phyloP scores from a whole-genome alignment of 2,329 filamentous ascomycete species.

The Diplodia corticola region DNA sequence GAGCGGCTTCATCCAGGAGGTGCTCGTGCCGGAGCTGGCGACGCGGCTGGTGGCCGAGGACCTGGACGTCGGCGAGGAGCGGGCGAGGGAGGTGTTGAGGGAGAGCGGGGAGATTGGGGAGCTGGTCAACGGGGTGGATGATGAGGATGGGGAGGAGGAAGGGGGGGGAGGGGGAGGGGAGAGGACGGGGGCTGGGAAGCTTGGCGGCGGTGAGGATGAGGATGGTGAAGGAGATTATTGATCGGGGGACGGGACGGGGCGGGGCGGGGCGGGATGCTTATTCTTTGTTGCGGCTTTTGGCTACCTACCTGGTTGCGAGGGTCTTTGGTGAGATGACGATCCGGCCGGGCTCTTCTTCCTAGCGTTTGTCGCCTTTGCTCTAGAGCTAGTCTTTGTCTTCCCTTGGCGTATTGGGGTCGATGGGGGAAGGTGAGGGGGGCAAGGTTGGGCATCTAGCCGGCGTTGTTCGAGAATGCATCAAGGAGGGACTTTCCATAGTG shows the following conservation, averaged over 20 bases:
- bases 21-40: conserved; percentile 71
- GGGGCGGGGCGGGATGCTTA: no score
- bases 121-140: conserved; percentile 65
- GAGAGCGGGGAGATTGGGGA: conserved; percentile 69
- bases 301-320: no score
- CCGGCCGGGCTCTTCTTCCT: no score
- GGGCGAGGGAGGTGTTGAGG: conserved; percentile 58
- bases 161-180: not conserved
- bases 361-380: no score
- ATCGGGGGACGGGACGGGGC: no score
- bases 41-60: conserved; percentile 60
- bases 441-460: not conserved
- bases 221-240: not conserved
- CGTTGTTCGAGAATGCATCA: not conserved
- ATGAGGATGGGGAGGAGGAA: conserved; percentile 47
- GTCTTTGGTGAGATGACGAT: no score
- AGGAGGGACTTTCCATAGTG: no score
- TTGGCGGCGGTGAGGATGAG: not conserved
- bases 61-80: conserved; percentile 48
- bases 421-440: not conserved
- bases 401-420: not conserved
- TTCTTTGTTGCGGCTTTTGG: no score
- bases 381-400: not conserved
- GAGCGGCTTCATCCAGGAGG: conserved; percentile 39
- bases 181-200: not conserved